Evolutionary conservation across 2,329 filamentous ascomycete species (phyloP).

Genomic region (Colletotrichum siamense): DNA sequence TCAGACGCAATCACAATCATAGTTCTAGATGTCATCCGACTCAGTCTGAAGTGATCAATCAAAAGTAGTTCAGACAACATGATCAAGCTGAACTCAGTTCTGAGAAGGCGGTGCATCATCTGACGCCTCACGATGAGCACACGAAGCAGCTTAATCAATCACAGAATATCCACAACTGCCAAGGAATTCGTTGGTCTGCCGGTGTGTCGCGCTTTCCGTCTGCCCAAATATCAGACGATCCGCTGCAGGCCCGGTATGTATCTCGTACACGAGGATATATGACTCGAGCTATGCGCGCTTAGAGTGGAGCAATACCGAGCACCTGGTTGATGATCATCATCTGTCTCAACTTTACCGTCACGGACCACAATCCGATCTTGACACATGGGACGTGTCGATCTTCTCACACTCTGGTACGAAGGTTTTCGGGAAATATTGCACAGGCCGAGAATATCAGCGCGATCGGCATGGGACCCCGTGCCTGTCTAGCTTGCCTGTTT

Average conservation of each 20-base stretch:
- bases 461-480: neutral
- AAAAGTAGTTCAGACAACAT: neutral
- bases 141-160: neutral
- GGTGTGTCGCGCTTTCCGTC: neutral
- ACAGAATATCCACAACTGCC: neutral
- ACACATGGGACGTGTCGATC: neutral
- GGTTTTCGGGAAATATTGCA: neutral
- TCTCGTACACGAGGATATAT: neutral
- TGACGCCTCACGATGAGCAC: neutral
- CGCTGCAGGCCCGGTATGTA: neutral
- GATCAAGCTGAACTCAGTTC: neutral
- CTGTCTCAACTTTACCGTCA: neutral
- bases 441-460: neutral
- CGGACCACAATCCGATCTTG: neutral
- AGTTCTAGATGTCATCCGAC: neutral
- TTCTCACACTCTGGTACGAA: neutral
- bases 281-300: neutral
- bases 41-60: neutral
- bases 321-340: neutral
- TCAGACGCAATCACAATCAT: neutral
- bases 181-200: neutral
- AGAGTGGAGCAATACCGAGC: neutral
- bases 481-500: neutral
- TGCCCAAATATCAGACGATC: neutral
- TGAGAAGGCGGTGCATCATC: neutral